Evolutionary conservation across 2,329 filamentous ascomycete genomes (phyloP).

Genomic region (Lasiodiplodia gonubiensis): DNA sequence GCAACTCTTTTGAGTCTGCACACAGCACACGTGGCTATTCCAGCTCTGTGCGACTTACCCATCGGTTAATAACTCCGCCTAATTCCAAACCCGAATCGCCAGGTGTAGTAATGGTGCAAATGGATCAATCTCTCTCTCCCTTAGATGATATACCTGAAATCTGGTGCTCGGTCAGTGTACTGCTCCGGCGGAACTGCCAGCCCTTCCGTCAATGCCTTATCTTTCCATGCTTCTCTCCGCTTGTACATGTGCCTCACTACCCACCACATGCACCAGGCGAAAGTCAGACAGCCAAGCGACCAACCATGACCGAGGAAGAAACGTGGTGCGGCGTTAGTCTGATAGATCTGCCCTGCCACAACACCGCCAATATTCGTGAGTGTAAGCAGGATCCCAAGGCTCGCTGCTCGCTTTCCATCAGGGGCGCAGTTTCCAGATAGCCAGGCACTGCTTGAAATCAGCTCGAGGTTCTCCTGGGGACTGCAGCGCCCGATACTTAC

Average conservation of each 20-base stretch:
- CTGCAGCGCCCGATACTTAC: neutral
- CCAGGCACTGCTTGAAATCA: conserved; percentile 35
- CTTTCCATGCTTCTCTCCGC: conserved; percentile 41
- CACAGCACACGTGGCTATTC: conserved; percentile 39
- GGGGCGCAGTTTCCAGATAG: conserved; percentile 41
- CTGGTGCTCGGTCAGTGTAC: conserved; percentile 3
- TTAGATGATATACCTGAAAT: conserved; percentile 11
- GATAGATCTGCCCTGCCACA: conserved; percentile 43
- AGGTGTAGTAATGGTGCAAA: neutral
- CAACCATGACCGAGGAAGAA: conserved; percentile 44
- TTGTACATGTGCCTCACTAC: conserved; percentile 41
- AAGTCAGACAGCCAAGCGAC: conserved; percentile 43
- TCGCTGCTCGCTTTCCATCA: conserved; percentile 43
- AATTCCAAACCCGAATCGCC: too few relatives aligned
- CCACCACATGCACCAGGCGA: conserved; percentile 50
- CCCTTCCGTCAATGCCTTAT: conserved; percentile 36
- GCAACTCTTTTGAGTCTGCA: conserved; percentile 44
- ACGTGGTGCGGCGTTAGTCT: conserved; percentile 37
- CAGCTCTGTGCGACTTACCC: too few relatives aligned
- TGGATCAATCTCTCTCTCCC: neutral
- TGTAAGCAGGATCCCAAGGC: conserved; percentile 40
- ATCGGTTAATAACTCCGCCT: too few relatives aligned
- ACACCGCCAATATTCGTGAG: conserved; percentile 45
- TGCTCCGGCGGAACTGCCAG: neutral
- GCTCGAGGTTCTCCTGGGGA: neutral